A percentile compares a stretch with the other conserved stretches of the same genome.
phyloP scores from a whole-genome alignment of 371 early-diverging fungal species.

The Actinomortierella ambigua region DNA sequence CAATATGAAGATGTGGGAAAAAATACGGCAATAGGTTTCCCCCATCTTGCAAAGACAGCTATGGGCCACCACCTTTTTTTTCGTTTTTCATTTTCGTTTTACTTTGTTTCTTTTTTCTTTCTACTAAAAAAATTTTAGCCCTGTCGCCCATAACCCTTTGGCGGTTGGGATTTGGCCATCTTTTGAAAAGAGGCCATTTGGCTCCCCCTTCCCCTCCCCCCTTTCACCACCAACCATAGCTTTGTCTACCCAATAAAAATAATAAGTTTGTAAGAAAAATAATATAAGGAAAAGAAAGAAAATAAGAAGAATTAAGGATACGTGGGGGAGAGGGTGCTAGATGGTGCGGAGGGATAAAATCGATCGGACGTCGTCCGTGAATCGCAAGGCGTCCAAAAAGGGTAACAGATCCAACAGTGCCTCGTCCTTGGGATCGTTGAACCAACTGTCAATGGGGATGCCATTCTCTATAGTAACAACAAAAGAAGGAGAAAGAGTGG shows the following conservation, averaged over 20 bases:
- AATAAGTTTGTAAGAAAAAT: background rate
- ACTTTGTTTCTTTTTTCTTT: background rate
- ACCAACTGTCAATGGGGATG: conserved; percentile 86
- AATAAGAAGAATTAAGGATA: too few species aligned
- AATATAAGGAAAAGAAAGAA: too few species aligned
- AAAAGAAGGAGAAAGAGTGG: background rate
- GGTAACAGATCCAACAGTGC: conserved; percentile 84
- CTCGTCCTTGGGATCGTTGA: conserved; percentile 79
- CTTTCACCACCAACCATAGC: too few species aligned
- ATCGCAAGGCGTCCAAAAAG: conserved; percentile 84
- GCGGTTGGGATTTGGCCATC: too few species aligned
- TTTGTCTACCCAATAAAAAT: background rate
- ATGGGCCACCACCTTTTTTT: background rate
- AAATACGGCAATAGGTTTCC: too few species aligned
- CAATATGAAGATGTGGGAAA: too few species aligned
- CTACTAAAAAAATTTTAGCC: background rate
- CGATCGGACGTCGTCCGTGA: conserved; percentile 81
- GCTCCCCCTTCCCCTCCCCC: too few species aligned
- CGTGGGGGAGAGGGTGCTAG: conserved; percentile 11
- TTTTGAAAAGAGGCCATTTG: too few species aligned
- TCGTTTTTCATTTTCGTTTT: background rate
- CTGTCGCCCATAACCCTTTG: background rate
- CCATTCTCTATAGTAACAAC: conserved; percentile 70
- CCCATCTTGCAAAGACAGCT: too few species aligned
- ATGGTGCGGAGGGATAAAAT: conserved; percentile 47